phyloP scores from a whole-genome alignment of 2,329 filamentous ascomycete species.

The Colletotrichum echinochloae region DNA sequence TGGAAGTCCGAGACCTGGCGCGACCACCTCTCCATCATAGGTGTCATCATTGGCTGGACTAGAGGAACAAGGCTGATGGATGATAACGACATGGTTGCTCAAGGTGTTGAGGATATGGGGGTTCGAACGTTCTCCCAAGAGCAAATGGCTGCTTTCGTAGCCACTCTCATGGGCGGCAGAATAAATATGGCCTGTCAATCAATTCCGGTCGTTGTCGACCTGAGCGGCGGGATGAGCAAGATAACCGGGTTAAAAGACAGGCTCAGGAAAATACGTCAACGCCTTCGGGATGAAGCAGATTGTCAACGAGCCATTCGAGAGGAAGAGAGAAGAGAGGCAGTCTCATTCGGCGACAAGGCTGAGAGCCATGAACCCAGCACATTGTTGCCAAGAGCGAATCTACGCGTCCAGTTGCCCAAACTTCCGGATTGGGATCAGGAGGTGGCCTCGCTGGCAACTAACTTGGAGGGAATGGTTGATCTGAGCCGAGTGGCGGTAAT shows the following conservation, averaged over 20 bases:
- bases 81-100: conserved; percentile 95
- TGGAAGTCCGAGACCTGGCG: conserved; percentile 98
- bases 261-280: conserved; percentile 92
- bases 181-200: conserved; percentile 95
- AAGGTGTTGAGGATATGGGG: conserved; percentile 94
- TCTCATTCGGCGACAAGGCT: conserved; percentile 53
- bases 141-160: conserved; percentile 98
- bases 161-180: conserved; percentile 92
- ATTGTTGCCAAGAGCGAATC: conserved; percentile 92
- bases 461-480: conserved; percentile 97
- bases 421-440: conserved; percentile 92
- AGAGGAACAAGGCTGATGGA: conserved; percentile 98
- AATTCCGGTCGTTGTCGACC: conserved; percentile 94
- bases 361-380: conserved; percentile 88
- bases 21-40: conserved; percentile 97
- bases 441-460: conserved; percentile 77
- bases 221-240: conserved; percentile 97
- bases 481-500: conserved; percentile 97
- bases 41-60: conserved; percentile 98
- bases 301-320: conserved; percentile 93
- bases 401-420: conserved; percentile 94
- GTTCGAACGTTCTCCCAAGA: conserved; percentile 98
- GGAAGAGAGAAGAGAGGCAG: conserved; percentile 75
- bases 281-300: conserved; percentile 94
- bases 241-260: conserved; percentile 92